Evolutionary conservation across 169 alveolate species (phyloP), one percentile per base, ranked within the genome.

Genomic region (Babesia bovis): DNA sequence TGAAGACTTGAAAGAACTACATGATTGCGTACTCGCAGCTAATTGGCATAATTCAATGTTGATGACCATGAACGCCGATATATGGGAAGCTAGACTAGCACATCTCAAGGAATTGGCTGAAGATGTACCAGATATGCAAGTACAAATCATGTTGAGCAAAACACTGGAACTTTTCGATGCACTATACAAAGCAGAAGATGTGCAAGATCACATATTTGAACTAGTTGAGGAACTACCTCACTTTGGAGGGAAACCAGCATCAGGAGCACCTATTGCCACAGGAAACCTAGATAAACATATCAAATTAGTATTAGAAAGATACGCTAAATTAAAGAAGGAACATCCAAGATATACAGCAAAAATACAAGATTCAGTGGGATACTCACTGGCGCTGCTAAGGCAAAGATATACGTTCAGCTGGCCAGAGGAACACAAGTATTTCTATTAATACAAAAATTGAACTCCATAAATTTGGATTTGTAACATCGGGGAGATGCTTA

Each of bases 371-470:
- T 40, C 83, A 2, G 65, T 78, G 9, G 87, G 87, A 0, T 69
- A 78, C 53, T 38, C 87, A 17, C 67, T 78, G 32, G 87, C 78
- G 5, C n/a, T 52, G 9, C 53, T 78, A 41, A 35, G 87, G 36
- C 87, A 78, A 57, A 5, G 83, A 47, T 68, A 68, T 55, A 69
- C 83, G 13, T 78, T 78, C 76, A 45, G 33, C 68, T 78, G 87
- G 83, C 87, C 87, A 2, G 83, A 78, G 63, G 87, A 78, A 47
- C 83, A 68, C 69, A 68, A 47, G 51, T 68, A 78, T 63, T 67
- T 78, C 59, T 78, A 78, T 51, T 78, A 55, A 45, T 44, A 35
- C 60, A 44, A 30, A n/a, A 23, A 44, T 63, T 47, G 41, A 36
- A 17, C 55, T 47, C 44, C 10, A 32, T 13, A 26, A 5, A 32